Evolutionary conservation across 106 monocot species (phyloP).

Genomic region (Dendrobium huoshanense): DNA sequence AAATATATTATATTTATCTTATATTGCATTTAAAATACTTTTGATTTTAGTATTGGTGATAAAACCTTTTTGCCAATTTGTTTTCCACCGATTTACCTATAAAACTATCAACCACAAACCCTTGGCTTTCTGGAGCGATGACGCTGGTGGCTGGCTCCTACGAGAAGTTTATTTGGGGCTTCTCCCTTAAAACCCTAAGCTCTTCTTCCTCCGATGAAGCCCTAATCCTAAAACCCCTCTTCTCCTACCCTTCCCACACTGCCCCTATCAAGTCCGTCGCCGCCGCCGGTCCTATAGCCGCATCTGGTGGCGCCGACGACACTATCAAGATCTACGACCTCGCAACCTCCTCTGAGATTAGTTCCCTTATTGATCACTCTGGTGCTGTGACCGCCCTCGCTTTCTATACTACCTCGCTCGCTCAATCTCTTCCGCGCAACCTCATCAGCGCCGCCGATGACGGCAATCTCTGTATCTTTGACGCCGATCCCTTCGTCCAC

Average conservation of each 20-base stretch:
- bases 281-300: conserved; percentile 61
- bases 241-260: conserved; percentile 81
- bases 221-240: conserved; percentile 45
- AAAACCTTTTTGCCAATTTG: too few species aligned
- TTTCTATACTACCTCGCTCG: conserved; percentile 41
- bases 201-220: conserved; percentile 4
- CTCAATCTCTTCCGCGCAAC: conserved; percentile 67
- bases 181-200: conserved; percentile 60
- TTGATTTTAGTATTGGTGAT: too few species aligned
- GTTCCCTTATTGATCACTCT: conserved; percentile 50
- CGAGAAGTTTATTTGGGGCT: conserved; percentile 94
- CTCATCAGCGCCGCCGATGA: conserved; percentile 66
- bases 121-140: conserved; percentile 21
- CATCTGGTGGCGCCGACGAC: conserved; percentile 81
- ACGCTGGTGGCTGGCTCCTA: conserved; percentile 85
- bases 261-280: conserved; percentile 72
- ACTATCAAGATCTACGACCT: conserved; percentile 87
- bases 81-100: too few species aligned
- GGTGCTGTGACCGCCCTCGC: conserved; percentile 63
- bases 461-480: conserved; percentile 72
- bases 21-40: too few species aligned
- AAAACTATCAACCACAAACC: too few species aligned
- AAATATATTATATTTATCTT: too few species aligned
- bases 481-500: conserved; percentile 77
- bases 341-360: conserved; percentile 54